Conservation (phyloP, 2,329 filamentous ascomycete species). For the Alternaria sp. region DNA sequence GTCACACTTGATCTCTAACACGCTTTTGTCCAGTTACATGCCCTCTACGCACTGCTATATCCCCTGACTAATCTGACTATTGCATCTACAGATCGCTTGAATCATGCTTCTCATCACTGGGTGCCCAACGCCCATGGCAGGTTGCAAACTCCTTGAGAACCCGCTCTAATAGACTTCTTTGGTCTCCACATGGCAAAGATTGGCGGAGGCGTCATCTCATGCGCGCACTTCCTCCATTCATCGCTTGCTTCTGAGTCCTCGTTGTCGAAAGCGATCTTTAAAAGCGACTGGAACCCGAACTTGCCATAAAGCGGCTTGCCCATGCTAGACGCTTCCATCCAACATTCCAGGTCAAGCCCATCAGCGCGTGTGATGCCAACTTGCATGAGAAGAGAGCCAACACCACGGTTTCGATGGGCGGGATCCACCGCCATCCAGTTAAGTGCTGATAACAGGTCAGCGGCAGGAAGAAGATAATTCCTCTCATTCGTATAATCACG, state of each 20-base stretch:
- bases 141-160: slow-evolving; percentile 24
- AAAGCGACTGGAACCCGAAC: slow-evolving; percentile 39
- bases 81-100: not conserved
- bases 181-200: slow-evolving; percentile 50
- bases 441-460: slow-evolving; percentile 38
- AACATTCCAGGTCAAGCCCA: slow-evolving; percentile 47
- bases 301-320: slow-evolving; percentile 51
- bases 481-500: not conserved
- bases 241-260: slow-evolving; percentile 36
- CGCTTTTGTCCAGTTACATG: not conserved
- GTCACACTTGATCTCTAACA: not conserved
- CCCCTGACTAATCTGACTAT: not conserved
- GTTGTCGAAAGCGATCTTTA: slow-evolving; percentile 46
- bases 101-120: not conserved
- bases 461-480: not conserved
- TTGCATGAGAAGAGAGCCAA: slow-evolving; percentile 50
- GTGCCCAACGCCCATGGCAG: slow-evolving; percentile 35
- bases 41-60: not conserved
- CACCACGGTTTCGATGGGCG: slow-evolving; percentile 47
- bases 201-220: slow-evolving; percentile 45
- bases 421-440: slow-evolving; percentile 52
- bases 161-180: slow-evolving; percentile 28
- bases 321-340: slow-evolving; percentile 51
- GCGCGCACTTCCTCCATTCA: slow-evolving; percentile 45
- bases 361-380: slow-evolving; percentile 48